phyloP scores from a whole-genome alignment of 2,329 filamentous ascomycete species.

The Phialocephala sp. region DNA sequence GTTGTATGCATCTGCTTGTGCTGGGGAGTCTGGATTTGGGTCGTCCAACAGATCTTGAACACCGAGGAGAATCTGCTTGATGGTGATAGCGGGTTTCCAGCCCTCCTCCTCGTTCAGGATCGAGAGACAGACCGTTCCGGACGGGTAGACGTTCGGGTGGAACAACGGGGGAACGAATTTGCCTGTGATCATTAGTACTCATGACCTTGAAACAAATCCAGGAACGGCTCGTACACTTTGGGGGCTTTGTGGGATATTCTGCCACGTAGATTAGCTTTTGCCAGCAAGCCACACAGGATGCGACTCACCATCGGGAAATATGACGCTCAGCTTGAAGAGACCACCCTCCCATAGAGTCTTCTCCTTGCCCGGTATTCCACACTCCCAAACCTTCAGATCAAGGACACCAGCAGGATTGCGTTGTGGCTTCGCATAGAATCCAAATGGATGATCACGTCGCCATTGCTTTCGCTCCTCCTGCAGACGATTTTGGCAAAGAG shows the following conservation, averaged over 20 bases:
- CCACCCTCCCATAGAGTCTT: constrained; percentile 99
- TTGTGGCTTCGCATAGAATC: constrained; percentile 90
- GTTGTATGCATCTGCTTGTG: constrained; percentile 97
- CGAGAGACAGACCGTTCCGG: constrained; percentile 94
- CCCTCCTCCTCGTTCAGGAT: constrained; percentile 98
- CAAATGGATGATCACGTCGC: constrained; percentile 96
- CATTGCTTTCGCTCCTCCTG: constrained; percentile 95
- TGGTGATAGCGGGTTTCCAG: constrained; percentile 98
- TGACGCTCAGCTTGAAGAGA: constrained; percentile 90
- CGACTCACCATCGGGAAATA: constrained; percentile 85
- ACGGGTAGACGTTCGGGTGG: constrained; percentile 98
- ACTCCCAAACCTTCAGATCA: constrained; percentile 96
- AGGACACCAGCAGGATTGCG: constrained; percentile 80
- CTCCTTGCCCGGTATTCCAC: constrained; percentile 92
- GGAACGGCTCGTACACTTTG: constrained; percentile 77
- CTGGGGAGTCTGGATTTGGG: constrained; percentile 95
- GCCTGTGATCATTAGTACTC: constrained; percentile 59
- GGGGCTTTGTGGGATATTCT: constrained; percentile 99
- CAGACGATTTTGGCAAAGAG: constrained; percentile 85
- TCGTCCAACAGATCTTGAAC: constrained; percentile 96
- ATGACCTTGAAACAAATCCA: constrained; percentile 4
- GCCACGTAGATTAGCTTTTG: constrained; percentile 37
- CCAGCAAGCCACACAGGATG: neutral
- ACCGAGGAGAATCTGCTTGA: constrained; percentile 95
- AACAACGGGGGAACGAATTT: constrained; percentile 97